Conservation (phyloP, 139 green algal genomes). For the Chlamydomonas asymmetrica region DNA sequence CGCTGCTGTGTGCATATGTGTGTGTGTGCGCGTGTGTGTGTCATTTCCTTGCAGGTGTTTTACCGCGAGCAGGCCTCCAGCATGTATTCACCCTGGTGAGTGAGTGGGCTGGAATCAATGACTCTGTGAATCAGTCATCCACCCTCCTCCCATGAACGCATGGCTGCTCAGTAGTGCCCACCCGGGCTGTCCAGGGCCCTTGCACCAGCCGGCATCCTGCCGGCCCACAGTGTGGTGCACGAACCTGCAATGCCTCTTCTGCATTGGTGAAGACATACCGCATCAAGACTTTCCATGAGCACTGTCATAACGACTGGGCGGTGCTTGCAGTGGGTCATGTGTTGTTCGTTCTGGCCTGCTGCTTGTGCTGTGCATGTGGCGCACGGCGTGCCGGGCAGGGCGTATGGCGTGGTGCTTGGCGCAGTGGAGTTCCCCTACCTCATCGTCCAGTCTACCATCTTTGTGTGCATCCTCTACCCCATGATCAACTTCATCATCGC, state of each 20-base stretch:
- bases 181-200: too few relatives aligned
- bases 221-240: too few relatives aligned
- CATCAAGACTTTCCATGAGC: too few relatives aligned
- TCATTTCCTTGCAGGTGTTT: slow-evolving; percentile 13
- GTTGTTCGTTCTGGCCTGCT: slow-evolving; percentile 42
- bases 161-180: too few relatives aligned
- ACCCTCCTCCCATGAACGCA: too few relatives aligned
- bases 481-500: slow-evolving; percentile 46
- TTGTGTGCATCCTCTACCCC: slow-evolving; percentile 62
- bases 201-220: too few relatives aligned
- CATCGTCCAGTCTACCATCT: slow-evolving; percentile 49
- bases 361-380: slow-evolving; percentile 32
- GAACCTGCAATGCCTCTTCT: too few relatives aligned
- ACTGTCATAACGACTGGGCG: too few relatives aligned
- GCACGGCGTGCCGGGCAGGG: neutral
- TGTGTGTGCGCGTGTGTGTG: neutral
- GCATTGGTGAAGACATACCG: too few relatives aligned
- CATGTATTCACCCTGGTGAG: slow-evolving; percentile 39
- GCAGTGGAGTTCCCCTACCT: slow-evolving; percentile 56
- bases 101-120: neutral
- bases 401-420: slow-evolving; percentile 41
- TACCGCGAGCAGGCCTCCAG: slow-evolving; percentile 35
- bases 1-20: neutral
- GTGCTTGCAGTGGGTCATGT: too few relatives aligned
- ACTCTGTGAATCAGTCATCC: slow-evolving; percentile 44